Conservation (phyloP, 176 grass and related monocot species). For the Pontederia paniculata region DNA sequence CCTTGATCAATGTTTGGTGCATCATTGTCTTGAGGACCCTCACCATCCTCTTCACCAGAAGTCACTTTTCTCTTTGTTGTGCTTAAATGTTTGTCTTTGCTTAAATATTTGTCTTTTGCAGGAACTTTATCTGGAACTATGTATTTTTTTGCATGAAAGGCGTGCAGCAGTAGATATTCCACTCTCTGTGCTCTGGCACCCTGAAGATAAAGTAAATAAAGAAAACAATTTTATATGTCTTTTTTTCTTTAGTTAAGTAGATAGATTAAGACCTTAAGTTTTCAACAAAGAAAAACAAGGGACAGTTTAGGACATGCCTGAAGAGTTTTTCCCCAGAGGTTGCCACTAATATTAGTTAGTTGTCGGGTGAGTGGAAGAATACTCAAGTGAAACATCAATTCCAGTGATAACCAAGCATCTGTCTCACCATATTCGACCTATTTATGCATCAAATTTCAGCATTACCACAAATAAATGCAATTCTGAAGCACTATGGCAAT, state of each 20-base stretch:
- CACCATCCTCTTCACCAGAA: slow-evolving; percentile 30
- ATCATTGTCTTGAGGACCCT: slow-evolving; percentile 44
- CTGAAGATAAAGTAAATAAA: slow-evolving; percentile 30
- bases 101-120: slow-evolving; percentile 41
- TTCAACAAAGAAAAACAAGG: slow-evolving; percentile 6
- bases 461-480: background rate
- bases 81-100: slow-evolving; percentile 41
- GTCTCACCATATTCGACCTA: slow-evolving; percentile 83
- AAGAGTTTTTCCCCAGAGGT: slow-evolving; percentile 90
- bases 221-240: slow-evolving; percentile 18
- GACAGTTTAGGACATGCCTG: slow-evolving; percentile 34
- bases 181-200: slow-evolving; percentile 96
- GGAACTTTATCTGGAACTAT: slow-evolving; percentile 77
- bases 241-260: too few relatives aligned
- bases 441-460: slow-evolving; percentile 3
- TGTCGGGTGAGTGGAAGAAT: slow-evolving; percentile 81
- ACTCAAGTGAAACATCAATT: slow-evolving; percentile 97
- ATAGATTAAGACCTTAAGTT: too few relatives aligned
- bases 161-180: slow-evolving; percentile 85
- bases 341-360: slow-evolving; percentile 92
- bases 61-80: slow-evolving; percentile 68
- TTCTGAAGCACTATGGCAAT: background rate
- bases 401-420: slow-evolving; percentile 87
- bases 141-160: slow-evolving; percentile 91
- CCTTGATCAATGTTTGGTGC: slow-evolving; percentile 43